Evolutionary conservation across 2,329 filamentous ascomycete species (phyloP), one percentile per base, ranked within the genome.

Genomic region (Ceratocystiopsis sp.): DNA sequence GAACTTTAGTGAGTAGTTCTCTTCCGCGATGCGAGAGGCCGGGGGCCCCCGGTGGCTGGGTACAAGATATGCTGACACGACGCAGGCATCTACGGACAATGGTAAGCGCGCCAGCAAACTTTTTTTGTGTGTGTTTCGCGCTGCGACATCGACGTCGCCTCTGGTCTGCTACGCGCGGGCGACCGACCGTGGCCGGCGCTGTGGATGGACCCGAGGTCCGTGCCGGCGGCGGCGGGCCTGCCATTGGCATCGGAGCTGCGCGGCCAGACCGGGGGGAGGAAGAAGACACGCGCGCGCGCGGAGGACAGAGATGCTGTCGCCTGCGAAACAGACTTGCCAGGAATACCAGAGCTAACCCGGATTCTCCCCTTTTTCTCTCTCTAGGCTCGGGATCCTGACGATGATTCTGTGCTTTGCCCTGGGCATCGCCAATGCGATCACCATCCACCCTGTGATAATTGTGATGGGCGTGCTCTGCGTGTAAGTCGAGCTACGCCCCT

Each of bases 61-160:
- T n/a, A n/a, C 18, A n/a, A 14, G 18, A 14, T 7, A 32, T 47
- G 35, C 48, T 53, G 43, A 50, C 48, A 21, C 37, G 32, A 35
- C 40, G 38, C 52, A 82, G 78, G 78, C 62, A 82, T 82, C 62
- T 82, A 82, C 55, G 78, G 74, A 61, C 78, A 82, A 78, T 82
- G 78, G 78, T 82, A 68, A 69, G 74, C 57, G 17, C 41, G 35
- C 47, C 42, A 13, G 10, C 9, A 35, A 16, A 16, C 18, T 16
- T 12, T 3, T 17, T 11, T 41, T 35, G 12, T 19, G 8, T 14
- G 29, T 34, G 13, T 40, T 40, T 40, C 41, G 18, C 32, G 17
- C 44, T 34, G 16, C 17, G 35, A 12, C n/a, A 38, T 11, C 17
- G 40, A 5, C 11, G 15, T 16, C n/a, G 35, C 33, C 37, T 16